Evolutionary conservation across 257 asterid genomes (phyloP).

Genomic region (Petunia axillaris): DNA sequence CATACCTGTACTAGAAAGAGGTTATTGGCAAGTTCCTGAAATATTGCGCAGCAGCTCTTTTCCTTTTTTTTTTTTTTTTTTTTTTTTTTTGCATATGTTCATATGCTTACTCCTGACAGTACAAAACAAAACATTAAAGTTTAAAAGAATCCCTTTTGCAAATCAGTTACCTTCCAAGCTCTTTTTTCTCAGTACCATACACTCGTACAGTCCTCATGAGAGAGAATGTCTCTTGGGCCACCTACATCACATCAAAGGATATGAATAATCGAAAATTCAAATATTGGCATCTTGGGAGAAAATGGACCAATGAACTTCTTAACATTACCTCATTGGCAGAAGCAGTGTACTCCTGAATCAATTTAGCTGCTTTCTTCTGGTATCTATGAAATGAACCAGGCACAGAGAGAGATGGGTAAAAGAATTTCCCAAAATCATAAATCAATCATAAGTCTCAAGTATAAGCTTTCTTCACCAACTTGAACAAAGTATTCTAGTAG

Average conservation of each 20-base stretch:
- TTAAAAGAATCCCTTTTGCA: conserved; percentile 1
- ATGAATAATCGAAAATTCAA: conserved; percentile 9
- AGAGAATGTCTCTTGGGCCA: conserved; percentile 92
- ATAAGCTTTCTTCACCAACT: neutral
- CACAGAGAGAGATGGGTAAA: conserved; percentile 15
- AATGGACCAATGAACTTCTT: conserved; percentile 27
- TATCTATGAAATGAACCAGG: conserved; percentile 53
- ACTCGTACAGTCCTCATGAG: conserved; percentile 94
- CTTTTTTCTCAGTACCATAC: conserved; percentile 88
- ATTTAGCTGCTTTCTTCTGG: conserved; percentile 90
- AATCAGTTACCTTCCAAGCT: conserved; percentile 64
- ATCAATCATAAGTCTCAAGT: neutral
- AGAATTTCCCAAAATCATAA: conserved; percentile 13
- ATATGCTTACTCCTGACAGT: conserved; percentile 19
- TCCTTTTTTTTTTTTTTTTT: neutral
- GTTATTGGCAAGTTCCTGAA: neutral
- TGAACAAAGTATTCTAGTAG: conserved; percentile 10
- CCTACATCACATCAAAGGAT: conserved; percentile 50
- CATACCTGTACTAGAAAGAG: conserved; percentile 51
- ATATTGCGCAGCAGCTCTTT: neutral
- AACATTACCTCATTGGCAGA: conserved; percentile 84
- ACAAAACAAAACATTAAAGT: neutral
- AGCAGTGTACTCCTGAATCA: conserved; percentile 89
- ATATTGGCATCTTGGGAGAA: neutral
- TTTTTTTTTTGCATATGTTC: neutral